These are phyloP conservation scores for Phialocephala subalpina DNA, from an alignment of 2,329 filamentous ascomycete species.

Conservation along the genomic window DNA sequence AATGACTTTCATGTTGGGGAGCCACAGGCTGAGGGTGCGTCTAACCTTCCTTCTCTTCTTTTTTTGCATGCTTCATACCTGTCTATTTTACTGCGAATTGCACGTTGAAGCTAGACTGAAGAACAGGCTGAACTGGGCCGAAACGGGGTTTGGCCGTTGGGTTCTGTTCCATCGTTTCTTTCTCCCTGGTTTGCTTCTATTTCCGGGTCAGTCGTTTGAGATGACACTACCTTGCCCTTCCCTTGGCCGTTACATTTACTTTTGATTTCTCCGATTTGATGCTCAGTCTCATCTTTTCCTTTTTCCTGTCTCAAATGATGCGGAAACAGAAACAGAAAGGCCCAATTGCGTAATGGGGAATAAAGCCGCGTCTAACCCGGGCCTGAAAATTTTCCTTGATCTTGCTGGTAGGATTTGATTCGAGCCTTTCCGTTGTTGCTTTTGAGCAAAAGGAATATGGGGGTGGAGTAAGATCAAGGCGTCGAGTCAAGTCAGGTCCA, in stretches of 20 bases:
- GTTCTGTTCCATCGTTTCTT: background rate
- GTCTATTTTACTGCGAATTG: background rate
- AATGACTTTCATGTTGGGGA: conserved; percentile 69
- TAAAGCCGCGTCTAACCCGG: background rate
- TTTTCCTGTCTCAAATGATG: conserved; percentile 10
- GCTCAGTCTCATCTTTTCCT: background rate
- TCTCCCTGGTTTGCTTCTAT: background rate
- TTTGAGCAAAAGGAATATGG: conserved; percentile 1
- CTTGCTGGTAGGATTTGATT: background rate
- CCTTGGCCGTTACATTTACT: background rate
- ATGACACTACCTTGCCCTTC: background rate
- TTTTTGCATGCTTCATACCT: background rate
- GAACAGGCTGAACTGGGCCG: background rate
- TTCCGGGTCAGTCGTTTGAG: background rate
- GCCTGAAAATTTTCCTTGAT: background rate
- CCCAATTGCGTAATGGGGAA: background rate
- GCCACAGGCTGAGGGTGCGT: conserved; percentile 46
- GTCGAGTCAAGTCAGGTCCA: background rate
- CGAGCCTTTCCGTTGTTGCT: background rate
- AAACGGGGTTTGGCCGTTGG: background rate
- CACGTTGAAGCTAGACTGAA: background rate
- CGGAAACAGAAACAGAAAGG: background rate
- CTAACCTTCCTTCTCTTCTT: conserved; percentile 3
- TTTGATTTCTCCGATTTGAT: conserved; percentile 11
- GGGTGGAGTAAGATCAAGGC: background rate